Conservation (phyloP, 2,329 filamentous ascomycete species). For the Zasmidium cellare region DNA sequence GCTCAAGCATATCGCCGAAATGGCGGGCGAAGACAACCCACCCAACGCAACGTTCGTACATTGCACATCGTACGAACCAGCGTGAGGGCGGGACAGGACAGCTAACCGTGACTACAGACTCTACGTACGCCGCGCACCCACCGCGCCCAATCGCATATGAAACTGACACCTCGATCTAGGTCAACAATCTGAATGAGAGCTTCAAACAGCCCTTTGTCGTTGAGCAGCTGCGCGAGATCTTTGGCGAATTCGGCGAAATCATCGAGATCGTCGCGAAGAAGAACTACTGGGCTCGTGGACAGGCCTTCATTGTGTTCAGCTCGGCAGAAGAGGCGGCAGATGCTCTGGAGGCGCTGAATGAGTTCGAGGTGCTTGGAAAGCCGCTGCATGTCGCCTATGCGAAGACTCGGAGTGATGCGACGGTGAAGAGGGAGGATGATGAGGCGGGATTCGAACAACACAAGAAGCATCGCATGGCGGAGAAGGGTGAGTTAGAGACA, state of each 20-base stretch:
- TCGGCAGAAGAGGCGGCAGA: conserved; percentile 72
- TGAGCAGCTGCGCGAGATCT: conserved; percentile 72
- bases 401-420: conserved; percentile 82
- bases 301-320: conserved; percentile 93
- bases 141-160: background rate
- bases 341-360: conserved; percentile 86
- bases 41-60: conserved; percentile 44
- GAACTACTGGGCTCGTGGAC: conserved; percentile 88
- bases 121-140: conserved; percentile 30
- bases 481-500: conserved; percentile 68
- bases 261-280: conserved; percentile 85
- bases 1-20: conserved; percentile 2
- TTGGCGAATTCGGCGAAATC: conserved; percentile 83
- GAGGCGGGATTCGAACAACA: conserved; percentile 83
- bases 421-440: conserved; percentile 70
- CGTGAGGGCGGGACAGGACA: conserved; percentile 5
- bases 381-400: conserved; percentile 84
- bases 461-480: conserved; percentile 78
- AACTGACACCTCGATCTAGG: conserved; percentile 6
- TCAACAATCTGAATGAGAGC: conserved; percentile 87
- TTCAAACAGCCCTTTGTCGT: conserved; percentile 79
- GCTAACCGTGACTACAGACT: conserved; percentile 25
- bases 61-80: conserved; percentile 42
- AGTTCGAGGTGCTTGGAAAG: conserved; percentile 91
- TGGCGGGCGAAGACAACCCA: conserved; percentile 21